Base-by-base conservation (phyloP, 2,329 filamentous ascomycete species). In the Trichoderma atroviride region DNA sequence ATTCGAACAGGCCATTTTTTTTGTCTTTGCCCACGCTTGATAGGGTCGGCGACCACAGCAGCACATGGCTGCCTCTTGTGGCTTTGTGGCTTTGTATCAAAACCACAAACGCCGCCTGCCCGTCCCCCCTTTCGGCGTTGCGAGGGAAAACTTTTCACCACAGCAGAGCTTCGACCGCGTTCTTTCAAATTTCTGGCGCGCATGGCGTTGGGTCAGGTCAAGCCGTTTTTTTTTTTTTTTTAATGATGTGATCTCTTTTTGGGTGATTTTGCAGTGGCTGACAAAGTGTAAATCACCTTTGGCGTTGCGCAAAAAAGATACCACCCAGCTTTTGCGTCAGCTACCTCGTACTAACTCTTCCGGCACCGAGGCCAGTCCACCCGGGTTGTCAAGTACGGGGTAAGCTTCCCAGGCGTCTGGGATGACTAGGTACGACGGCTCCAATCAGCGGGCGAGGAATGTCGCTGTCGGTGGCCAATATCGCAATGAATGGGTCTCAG, bases 391-490 rank as follows among this genome's bases (percentile, higher is more conserved):
- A 9, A 59, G 57, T 40, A 59, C 19, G 57, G 29, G 58, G 37
- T 65, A 65, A 57, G 53, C 52, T 43, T 43, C 16, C 40, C 40
- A 43, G 40, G 40, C 40, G 52, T 27, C 62, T 56, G 24, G 35
- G 35, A 52, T 57, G 56, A 65, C 53, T 53, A 33, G 62, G 27
- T 65, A 33, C 35, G 52, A 57, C 13, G 19, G 19, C 24, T 43
- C 62, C 52, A 56, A 65, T 65, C 40, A n/a, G 16, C n/a, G 40
- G 40, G 40, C 40, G 40, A 43, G 52, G 43, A 22, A 37, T 57
- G 13, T 11, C 29, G 4, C 60, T 47, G 29, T 37, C 29, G 31
- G 47, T 63, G 43, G 60, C 31, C 60, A 52, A 55, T 50, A 22
- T 64, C 50, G 22, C 47, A 63, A 35, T 14, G 37, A 31, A 29